Conservation (phyloP, 768 basidiomycete species). For the Neoboletus subvelutipes region DNA sequence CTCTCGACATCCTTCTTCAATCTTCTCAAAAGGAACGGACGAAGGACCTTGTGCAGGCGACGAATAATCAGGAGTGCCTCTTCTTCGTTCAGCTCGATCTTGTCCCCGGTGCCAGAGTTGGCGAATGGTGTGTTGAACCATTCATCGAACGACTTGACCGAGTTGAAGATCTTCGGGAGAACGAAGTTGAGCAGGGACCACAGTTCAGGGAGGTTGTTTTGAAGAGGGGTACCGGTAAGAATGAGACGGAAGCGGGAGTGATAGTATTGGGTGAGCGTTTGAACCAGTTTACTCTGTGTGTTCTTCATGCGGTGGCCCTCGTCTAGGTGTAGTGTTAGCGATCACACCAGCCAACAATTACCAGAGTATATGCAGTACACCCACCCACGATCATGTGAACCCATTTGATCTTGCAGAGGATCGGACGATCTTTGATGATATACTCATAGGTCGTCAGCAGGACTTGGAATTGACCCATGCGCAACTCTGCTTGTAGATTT, state of each 20-base stretch:
- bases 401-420: constrained; percentile 91
- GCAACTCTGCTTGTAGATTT: constrained; percentile 72
- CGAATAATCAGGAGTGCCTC: constrained; percentile 96
- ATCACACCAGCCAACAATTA: neutral
- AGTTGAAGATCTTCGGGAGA: constrained; percentile 95
- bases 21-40: constrained; percentile 89
- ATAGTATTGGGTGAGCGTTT: constrained; percentile 90
- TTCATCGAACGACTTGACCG: constrained; percentile 98
- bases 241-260: constrained; percentile 92
- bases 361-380: constrained; percentile 34
- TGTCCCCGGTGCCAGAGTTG: constrained; percentile 95
- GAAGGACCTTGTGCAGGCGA: constrained; percentile 91
- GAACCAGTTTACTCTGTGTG: constrained; percentile 82
- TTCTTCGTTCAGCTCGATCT: constrained; percentile 99
- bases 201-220: constrained; percentile 95
- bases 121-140: constrained; percentile 99
- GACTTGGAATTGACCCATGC: constrained; percentile 85
- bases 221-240: constrained; percentile 92
- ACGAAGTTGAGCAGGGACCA: constrained; percentile 97
- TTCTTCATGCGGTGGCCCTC: constrained; percentile 99
- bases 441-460: constrained; percentile 95
- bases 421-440: constrained; percentile 94
- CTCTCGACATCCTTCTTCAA: constrained; percentile 97
- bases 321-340: constrained; percentile 43
- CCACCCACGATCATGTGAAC: constrained; percentile 94